Evolutionary conservation across 139 green algal species (phyloP).

Genomic region (Yamagishiella unicocca): DNA sequence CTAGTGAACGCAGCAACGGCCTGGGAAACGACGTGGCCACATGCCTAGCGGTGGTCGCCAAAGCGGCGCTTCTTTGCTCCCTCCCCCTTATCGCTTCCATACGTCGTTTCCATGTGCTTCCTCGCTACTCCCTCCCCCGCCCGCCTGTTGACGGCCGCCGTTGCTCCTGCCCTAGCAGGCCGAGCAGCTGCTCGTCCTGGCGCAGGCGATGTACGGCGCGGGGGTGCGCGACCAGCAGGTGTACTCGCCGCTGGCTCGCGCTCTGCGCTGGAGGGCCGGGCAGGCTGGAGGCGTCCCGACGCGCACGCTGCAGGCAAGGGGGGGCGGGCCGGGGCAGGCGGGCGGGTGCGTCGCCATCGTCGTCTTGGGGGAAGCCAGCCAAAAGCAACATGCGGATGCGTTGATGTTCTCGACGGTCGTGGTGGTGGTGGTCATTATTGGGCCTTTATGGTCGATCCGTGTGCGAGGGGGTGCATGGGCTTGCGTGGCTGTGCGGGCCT

Average conservation of each 20-base stretch:
- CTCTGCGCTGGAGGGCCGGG: background rate
- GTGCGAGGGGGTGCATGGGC: background rate
- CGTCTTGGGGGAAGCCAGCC: background rate
- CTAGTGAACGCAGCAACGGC: background rate
- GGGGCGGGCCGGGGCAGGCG: background rate
- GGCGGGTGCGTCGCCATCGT: too few relatives aligned
- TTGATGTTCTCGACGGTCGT: too few relatives aligned
- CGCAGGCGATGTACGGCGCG: background rate
- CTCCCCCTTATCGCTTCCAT: background rate
- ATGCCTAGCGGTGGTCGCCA: background rate
- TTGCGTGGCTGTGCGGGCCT: background rate
- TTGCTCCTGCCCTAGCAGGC: background rate
- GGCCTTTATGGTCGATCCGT: too few relatives aligned
- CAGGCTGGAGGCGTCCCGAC: background rate
- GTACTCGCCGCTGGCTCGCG: constrained; percentile 2
- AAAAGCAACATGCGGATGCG: background rate
- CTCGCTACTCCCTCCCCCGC: background rate
- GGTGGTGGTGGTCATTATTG: background rate
- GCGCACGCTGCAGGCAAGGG: constrained; percentile 7
- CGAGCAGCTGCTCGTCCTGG: constrained; percentile 2
- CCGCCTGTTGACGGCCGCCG: too few relatives aligned
- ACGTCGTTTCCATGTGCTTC: background rate
- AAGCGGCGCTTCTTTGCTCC: background rate
- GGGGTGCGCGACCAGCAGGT: background rate
- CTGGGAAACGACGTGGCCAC: background rate